These are phyloP conservation scores for Tulasnella sp. DNA, from an alignment of 768 basidiomycete species.

Conservation along the genomic window DNA sequence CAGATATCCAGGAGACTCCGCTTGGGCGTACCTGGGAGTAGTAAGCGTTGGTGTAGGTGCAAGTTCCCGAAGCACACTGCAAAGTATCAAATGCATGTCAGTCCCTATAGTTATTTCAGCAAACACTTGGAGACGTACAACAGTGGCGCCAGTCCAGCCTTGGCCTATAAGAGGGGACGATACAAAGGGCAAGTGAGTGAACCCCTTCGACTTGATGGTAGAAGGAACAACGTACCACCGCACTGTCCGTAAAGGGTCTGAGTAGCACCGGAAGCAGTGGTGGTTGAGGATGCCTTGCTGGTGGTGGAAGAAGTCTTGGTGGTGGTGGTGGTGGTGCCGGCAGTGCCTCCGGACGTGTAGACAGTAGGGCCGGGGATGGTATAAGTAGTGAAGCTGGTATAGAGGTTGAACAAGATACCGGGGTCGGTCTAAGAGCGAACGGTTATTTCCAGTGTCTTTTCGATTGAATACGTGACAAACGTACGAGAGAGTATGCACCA, in stretches of 20 bases:
- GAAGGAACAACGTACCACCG: constrained; percentile 1
- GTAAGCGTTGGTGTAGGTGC: constrained; percentile 30
- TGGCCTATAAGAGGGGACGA: background rate
- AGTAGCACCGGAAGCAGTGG: constrained; percentile 23
- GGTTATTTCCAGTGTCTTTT: background rate
- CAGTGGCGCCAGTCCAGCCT: constrained; percentile 32
- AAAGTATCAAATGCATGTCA: background rate
- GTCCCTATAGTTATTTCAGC: too few species aligned
- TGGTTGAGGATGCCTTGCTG: background rate
- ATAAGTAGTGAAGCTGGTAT: constrained; percentile 49
- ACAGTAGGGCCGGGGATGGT: constrained; percentile 52
- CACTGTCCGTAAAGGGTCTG: constrained; percentile 29
- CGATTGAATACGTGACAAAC: background rate
- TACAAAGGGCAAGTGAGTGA: too few species aligned
- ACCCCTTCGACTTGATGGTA: too few species aligned
- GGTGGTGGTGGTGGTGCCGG: constrained; percentile 19
- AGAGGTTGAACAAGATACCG: constrained; percentile 54
- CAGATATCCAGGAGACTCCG: background rate
- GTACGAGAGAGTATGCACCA: constrained; percentile 48
- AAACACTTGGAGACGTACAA: background rate
- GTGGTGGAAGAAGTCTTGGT: background rate
- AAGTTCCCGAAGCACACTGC: constrained; percentile 23
- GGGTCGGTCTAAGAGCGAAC: constrained; percentile 44
- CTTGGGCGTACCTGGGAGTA: constrained; percentile 25
- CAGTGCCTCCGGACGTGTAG: background rate